Evolutionary conservation across 2,329 filamentous ascomycete species (phyloP).

Genomic region (Aspergillus ruber): DNA sequence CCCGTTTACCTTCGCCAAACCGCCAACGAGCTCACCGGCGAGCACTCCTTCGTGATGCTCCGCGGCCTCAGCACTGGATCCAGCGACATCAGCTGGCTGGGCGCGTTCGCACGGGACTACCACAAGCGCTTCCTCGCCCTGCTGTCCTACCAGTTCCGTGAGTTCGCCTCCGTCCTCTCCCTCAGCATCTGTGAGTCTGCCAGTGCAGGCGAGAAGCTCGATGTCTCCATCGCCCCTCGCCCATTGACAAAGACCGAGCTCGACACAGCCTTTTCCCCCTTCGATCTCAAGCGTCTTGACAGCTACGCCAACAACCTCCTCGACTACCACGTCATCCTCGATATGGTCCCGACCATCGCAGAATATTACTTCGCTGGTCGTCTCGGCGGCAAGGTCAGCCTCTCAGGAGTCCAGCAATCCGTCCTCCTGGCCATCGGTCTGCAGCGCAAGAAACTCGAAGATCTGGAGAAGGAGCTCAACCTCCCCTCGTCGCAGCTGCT

Average conservation of each 20-base stretch:
- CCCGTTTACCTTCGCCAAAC: slow-evolving; percentile 95
- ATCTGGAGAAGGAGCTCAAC: slow-evolving; percentile 69
- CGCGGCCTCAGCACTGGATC: slow-evolving; percentile 58
- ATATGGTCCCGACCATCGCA: slow-evolving; percentile 78
- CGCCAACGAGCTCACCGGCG: slow-evolving; percentile 89
- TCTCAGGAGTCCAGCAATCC: slow-evolving; percentile 76
- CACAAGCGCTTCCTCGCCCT: slow-evolving; percentile 87
- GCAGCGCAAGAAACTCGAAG: slow-evolving; percentile 81
- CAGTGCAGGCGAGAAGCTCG: slow-evolving; percentile 62
- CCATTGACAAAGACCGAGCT: slow-evolving; percentile 68
- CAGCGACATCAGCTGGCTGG: slow-evolving; percentile 75
- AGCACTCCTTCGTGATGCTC: slow-evolving; percentile 97
- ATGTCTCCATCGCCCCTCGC: slow-evolving; percentile 47
- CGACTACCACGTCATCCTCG: slow-evolving; percentile 94
- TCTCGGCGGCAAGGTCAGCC: slow-evolving; percentile 58
- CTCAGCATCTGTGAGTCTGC: slow-evolving; percentile 86
- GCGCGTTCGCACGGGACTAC: slow-evolving; percentile 87
- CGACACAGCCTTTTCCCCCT: slow-evolving; percentile 74
- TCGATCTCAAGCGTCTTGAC: slow-evolving; percentile 89
- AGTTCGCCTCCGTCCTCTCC: slow-evolving; percentile 70
- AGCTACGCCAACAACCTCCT: slow-evolving; percentile 95
- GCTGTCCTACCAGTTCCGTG: slow-evolving; percentile 85
- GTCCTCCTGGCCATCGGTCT: slow-evolving; percentile 86
- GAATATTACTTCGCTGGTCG: slow-evolving; percentile 77
- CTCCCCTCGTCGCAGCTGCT: slow-evolving; percentile 72